Conservation (phyloP, 768 basidiomycete species). For the Gloeophyllum trabeum region DNA sequence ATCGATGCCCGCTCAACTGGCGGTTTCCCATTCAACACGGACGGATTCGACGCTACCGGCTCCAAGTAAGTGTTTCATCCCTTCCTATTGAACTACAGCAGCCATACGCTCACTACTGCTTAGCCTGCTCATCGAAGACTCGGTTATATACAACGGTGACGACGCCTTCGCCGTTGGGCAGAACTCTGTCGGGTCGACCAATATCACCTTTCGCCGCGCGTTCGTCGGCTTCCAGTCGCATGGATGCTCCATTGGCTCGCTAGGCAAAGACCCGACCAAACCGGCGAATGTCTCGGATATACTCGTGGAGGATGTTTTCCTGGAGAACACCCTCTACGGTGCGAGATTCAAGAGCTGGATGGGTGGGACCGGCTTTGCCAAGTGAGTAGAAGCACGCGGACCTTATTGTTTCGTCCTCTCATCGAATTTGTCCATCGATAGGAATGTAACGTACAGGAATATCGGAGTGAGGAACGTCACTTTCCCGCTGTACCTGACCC, state of each 20-base stretch:
- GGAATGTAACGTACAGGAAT: not conserved
- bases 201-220: not conserved
- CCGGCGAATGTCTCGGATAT: not conserved
- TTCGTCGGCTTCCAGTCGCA: not conserved
- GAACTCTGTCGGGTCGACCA: not conserved
- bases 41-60: not conserved
- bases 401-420: too few relatives aligned
- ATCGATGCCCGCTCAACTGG: not conserved
- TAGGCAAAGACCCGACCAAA: not conserved
- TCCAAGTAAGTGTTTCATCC: not conserved
- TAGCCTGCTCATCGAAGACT: not conserved
- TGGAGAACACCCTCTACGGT: not conserved
- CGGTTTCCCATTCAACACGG: not conserved
- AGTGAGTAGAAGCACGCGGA: not conserved
- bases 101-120: not conserved
- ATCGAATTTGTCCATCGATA: too few relatives aligned
- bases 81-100: not conserved
- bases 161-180: not conserved
- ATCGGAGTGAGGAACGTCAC: not conserved
- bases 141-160: not conserved
- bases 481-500: not conserved
- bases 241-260: not conserved
- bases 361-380: not conserved
- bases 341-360: not conserved
- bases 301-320: not conserved